These are phyloP conservation scores for Eucalyptus dawsonii DNA, from an alignment of 345 rosid species.

Conservation along the genomic window DNA sequence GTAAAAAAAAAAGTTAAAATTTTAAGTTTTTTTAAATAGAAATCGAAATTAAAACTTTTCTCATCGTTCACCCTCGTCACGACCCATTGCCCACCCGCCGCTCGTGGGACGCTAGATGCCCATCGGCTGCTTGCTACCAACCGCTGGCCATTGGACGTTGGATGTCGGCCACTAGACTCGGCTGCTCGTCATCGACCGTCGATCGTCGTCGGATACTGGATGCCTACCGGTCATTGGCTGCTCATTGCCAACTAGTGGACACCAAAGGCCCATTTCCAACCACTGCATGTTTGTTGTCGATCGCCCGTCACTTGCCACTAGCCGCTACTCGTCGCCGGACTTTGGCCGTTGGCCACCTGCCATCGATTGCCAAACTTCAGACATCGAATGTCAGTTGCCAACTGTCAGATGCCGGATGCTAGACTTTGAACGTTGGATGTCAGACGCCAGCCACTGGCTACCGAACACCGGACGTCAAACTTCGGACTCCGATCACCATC, in stretches of 20 bases:
- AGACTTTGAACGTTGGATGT: too few relatives aligned
- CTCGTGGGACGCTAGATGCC: too few relatives aligned
- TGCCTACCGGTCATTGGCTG: fast-evolving
- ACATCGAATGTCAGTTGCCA: fast-evolving
- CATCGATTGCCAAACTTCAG: fast-evolving
- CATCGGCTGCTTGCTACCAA: fast-evolving
- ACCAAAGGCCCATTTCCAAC: fast-evolving
- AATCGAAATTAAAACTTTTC: too few relatives aligned
- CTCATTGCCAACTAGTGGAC: fast-evolving
- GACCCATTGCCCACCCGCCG: fast-evolving
- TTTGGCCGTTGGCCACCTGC: fast-evolving
- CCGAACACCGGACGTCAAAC: fast-evolving
- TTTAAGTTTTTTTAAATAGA: too few relatives aligned
- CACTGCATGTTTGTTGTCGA: fast-evolving
- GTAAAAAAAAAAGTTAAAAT: too few relatives aligned
- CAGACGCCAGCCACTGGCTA: fast-evolving
- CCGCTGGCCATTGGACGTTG: fast-evolving
- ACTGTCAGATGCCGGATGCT: fast-evolving
- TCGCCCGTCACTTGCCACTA: fast-evolving
- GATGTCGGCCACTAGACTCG: fast-evolving
- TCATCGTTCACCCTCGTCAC: fast-evolving
- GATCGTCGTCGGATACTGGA: fast-evolving
- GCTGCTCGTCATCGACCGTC: fast-evolving
- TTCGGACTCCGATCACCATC: fast-evolving
- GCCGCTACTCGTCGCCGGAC: fast-evolving